Evolutionary conservation across 2,329 filamentous ascomycete genomes (phyloP).

Genomic region (Aspergillus chevalieri): DNA sequence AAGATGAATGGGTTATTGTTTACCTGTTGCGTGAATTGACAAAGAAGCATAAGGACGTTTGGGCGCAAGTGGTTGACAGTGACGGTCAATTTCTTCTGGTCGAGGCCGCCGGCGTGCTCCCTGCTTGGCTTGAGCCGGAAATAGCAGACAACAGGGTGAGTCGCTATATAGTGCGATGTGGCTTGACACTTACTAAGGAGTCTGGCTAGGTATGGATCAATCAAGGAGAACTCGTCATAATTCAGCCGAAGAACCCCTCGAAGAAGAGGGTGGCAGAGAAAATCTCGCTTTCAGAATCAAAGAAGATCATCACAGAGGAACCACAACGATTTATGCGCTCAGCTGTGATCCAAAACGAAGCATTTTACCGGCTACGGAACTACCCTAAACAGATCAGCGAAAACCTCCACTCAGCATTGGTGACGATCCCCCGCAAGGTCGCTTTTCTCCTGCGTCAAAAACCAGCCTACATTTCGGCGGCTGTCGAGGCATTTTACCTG

Average conservation of each 20-base stretch:
- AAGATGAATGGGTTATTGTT: conserved; percentile 96
- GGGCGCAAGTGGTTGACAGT: conserved; percentile 76
- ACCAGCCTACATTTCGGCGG: conserved; percentile 71
- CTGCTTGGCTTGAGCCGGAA: conserved; percentile 86
- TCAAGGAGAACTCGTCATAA: conserved; percentile 65
- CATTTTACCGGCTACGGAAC: conserved; percentile 79
- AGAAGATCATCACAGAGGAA: conserved; percentile 52
- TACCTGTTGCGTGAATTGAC: conserved; percentile 80
- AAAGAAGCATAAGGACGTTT: conserved; percentile 64
- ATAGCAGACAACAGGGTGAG: conserved; percentile 70
- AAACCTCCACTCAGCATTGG: conserved; percentile 68
- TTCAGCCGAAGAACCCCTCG: conserved; percentile 50
- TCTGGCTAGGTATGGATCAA: conserved; percentile 70
- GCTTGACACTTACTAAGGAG: background rate
- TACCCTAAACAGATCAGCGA: conserved; percentile 71
- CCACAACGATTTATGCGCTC: conserved; percentile 62
- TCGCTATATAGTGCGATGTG: background rate
- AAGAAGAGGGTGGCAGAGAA: conserved; percentile 33
- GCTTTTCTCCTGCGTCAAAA: conserved; percentile 71
- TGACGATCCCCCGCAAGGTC: conserved; percentile 73
- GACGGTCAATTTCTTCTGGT: conserved; percentile 95
- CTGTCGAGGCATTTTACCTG: conserved; percentile 86
- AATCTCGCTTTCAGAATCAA: conserved; percentile 60
- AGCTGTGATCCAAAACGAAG: conserved; percentile 71
- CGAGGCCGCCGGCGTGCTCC: conserved; percentile 82